Conservation (phyloP, 2,329 filamentous ascomycete species). For the Mycocentrospora acerina region DNA sequence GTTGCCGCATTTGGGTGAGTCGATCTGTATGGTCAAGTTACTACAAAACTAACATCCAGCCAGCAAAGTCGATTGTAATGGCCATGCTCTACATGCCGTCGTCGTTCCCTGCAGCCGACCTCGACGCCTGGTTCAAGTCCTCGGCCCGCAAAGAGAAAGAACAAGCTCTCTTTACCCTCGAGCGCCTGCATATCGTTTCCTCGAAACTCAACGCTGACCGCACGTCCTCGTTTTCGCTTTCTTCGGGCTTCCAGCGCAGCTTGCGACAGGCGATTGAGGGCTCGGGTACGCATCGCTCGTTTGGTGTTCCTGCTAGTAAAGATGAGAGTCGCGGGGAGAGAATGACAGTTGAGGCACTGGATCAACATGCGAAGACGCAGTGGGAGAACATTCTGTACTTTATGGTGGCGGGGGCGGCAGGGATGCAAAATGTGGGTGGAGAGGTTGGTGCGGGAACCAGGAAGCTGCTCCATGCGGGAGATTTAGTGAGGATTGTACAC, state of each 20-base stretch:
- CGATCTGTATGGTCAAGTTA: background rate
- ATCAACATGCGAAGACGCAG: constrained; percentile 80
- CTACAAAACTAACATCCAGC: constrained; percentile 4
- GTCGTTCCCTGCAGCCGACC: constrained; percentile 74
- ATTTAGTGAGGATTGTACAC: constrained; percentile 68
- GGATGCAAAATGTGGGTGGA: constrained; percentile 41
- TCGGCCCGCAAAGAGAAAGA: constrained; percentile 73
- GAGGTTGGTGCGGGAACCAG: constrained; percentile 67
- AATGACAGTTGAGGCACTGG: constrained; percentile 72
- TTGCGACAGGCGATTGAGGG: constrained; percentile 86
- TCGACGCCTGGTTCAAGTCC: constrained; percentile 84
- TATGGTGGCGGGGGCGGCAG: constrained; percentile 76
- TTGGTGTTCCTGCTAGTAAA: constrained; percentile 78
- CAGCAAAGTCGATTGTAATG: constrained; percentile 95
- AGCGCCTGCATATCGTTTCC: constrained; percentile 81
- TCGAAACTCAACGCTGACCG: constrained; percentile 57
- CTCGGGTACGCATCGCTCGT: constrained; percentile 80
- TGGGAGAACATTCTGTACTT: constrained; percentile 98
- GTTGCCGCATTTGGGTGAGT: constrained; percentile 81
- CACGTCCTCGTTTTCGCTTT: constrained; percentile 72
- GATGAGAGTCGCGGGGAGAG: constrained; percentile 61
- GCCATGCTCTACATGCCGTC: constrained; percentile 86
- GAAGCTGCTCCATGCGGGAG: constrained; percentile 75
- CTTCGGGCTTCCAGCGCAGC: constrained; percentile 78
- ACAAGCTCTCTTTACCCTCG: constrained; percentile 77